These are phyloP conservation scores for Pythium graminicola DNA, from an alignment of 352 stramenopile species.

Conservation along the genomic window DNA sequence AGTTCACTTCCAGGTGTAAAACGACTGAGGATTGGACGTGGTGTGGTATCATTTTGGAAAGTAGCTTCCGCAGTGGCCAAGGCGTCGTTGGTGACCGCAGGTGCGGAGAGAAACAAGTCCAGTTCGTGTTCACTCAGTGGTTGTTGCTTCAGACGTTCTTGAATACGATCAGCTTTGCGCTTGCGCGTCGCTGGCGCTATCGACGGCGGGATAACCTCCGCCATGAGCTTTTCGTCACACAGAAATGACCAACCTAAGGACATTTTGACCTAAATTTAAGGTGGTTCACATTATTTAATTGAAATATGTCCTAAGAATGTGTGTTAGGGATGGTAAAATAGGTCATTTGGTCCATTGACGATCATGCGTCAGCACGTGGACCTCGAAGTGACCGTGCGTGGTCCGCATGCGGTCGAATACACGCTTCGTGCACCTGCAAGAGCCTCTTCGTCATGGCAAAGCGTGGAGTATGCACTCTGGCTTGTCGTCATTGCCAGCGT, in stretches of 20 bases:
- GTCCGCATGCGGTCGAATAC: constrained; percentile 50
- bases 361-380: constrained; percentile 33
- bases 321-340: neutral
- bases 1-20: constrained; percentile 24
- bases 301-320: neutral
- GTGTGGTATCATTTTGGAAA: constrained; percentile 5
- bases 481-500: constrained; percentile 5
- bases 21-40: neutral
- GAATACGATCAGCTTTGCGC: constrained; percentile 48
- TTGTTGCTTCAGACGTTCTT: constrained; percentile 35
- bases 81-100: neutral
- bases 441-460: neutral
- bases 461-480: constrained; percentile 7
- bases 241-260: neutral
- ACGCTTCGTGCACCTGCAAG: constrained; percentile 23
- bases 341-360: neutral
- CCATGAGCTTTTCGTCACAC: neutral
- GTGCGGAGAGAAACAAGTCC: constrained; percentile 44
- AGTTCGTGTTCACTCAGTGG: constrained; percentile 53
- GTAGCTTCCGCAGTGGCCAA: constrained; percentile 2
- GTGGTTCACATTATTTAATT: neutral
- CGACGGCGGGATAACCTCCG: neutral
- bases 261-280: too few species aligned
- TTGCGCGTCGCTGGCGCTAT: constrained; percentile 12
- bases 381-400: constrained; percentile 42